Base-by-base conservation (phyloP, 2,329 filamentous ascomycete species). In the Colletotrichum nymphaeae region DNA sequence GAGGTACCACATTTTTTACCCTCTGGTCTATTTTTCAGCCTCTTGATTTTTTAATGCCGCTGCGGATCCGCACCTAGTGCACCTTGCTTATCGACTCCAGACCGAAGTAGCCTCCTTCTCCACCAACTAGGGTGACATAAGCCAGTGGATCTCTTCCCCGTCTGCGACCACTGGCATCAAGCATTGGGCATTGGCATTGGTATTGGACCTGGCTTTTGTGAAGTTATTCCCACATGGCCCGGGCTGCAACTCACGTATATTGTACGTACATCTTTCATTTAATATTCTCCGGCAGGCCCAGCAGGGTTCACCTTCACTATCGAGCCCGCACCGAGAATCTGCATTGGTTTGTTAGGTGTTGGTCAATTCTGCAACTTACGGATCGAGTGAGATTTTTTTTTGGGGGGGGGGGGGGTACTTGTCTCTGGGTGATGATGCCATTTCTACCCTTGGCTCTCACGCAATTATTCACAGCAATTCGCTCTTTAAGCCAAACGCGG, bases 31-130 rank as follows among this genome's bases (percentile, higher is more conserved):
- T 14, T 55, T 55, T 26, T 24, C 19, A 30, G 28, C 42, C 42
- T 49, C 42, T 49, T 49, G 19, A 9, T 63, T 53, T 56, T 66
- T 70, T 70, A 73, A 73, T 73, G 71, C 71, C 71, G 67, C 67
- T 22, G 35, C 62, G 22, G 62, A 55, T 37, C 6, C 16, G 16
- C 24, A 49, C 22, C 42, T 49, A 49, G 42, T 49, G 42, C 22
- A 37, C 46, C 62, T 64, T 55, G 52, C 52, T 55, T 55, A 55
- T 55, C 52, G 42, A 49, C 52, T 55, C 52, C 52, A 24, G 24
- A 55, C 24, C 24, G 52, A 35, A 16, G 58, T 56, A 60, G 32
- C 53, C 24, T 28, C 55, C 53, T 24, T 14, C 16, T 65, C 32
- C 30, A 14, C 52, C 8, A 30, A 57, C 57, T 32, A 42, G 46